Conservation (phyloP, 2,329 filamentous ascomycete species). For the Xylariaceae sp. region DNA sequence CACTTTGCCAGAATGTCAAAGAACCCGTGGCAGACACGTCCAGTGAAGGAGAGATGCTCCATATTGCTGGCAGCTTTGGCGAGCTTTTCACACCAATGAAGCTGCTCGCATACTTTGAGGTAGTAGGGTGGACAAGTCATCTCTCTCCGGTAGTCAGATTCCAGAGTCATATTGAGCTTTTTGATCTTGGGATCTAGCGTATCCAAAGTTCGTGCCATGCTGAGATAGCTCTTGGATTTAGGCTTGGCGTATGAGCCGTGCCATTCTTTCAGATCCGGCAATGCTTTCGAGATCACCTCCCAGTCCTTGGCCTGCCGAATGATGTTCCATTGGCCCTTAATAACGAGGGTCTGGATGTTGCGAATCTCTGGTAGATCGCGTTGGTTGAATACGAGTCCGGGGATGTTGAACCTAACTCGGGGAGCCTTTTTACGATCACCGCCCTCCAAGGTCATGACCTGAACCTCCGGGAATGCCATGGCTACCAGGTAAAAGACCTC, state of each 20-base stretch:
- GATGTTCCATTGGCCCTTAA: constrained; percentile 74
- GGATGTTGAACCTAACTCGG: constrained; percentile 53
- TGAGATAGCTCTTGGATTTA: constrained; percentile 69
- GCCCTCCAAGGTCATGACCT: constrained; percentile 69
- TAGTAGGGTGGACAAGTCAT: constrained; percentile 56
- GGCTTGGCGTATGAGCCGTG: constrained; percentile 65
- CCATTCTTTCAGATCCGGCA: constrained; percentile 63
- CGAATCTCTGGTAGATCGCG: constrained; percentile 42
- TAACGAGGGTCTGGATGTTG: constrained; percentile 63
- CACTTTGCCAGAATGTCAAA: constrained; percentile 55
- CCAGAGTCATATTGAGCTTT: constrained; percentile 63
- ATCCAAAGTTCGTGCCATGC: constrained; percentile 60
- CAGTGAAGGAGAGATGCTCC: constrained; percentile 68
- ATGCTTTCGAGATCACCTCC: constrained; percentile 52
- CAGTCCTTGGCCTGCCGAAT: constrained; percentile 63
- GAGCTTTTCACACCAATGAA: constrained; percentile 63
- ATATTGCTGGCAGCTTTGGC: constrained; percentile 57
- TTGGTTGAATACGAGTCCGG: constrained; percentile 16
- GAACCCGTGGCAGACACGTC: constrained; percentile 65
- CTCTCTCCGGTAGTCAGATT: constrained; percentile 67
- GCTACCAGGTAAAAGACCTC: constrained; percentile 64
- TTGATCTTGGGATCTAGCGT: constrained; percentile 54
- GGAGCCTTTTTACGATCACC: constrained; percentile 73
- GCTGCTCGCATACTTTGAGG: constrained; percentile 52
- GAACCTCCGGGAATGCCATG: constrained; percentile 54